Evolutionary conservation across 1,139 yeast genomes (phyloP).

Genomic region (Scheffersomyces titani): DNA sequence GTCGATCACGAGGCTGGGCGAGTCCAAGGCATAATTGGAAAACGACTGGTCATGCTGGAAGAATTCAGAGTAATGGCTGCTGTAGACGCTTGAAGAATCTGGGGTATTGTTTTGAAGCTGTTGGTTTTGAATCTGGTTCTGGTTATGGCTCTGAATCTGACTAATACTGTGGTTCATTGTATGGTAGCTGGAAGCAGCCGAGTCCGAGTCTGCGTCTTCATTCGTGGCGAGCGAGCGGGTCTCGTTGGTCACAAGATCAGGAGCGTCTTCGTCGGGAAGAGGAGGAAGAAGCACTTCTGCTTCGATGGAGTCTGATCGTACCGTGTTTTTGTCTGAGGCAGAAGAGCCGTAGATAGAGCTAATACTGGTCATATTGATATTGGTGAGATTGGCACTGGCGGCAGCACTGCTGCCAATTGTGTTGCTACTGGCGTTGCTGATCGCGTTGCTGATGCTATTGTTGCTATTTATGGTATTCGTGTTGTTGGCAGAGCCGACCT

Average conservation of each 20-base stretch:
- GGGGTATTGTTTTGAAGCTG: conserved; percentile 3
- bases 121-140: neutral
- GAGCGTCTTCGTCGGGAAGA: conserved; percentile 27
- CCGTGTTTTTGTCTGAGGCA: neutral
- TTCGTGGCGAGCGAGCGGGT: conserved; percentile 4
- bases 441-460: neutral
- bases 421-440: neutral
- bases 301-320: conserved; percentile 3
- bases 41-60: conserved; percentile 9
- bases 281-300: conserved; percentile 41
- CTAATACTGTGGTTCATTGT: neutral
- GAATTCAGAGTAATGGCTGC: conserved; percentile 7
- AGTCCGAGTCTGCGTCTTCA: conserved; percentile 2
- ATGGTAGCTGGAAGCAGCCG: conserved; percentile 4
- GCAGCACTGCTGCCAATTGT: neutral
- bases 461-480: neutral
- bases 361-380: neutral
- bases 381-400: neutral
- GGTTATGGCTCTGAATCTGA: neutral
- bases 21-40: conserved; percentile 18
- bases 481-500: neutral
- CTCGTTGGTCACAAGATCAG: conserved; percentile 8
- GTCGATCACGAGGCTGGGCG: conserved; percentile 18
- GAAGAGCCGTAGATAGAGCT: neutral
- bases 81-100: neutral